Percentiles rank a stretch among this genome's conserved stretches.
Evolutionary conservation across 192 early-diverging fungal species (phyloP).

Genomic region (Coemansia sp.): DNA sequence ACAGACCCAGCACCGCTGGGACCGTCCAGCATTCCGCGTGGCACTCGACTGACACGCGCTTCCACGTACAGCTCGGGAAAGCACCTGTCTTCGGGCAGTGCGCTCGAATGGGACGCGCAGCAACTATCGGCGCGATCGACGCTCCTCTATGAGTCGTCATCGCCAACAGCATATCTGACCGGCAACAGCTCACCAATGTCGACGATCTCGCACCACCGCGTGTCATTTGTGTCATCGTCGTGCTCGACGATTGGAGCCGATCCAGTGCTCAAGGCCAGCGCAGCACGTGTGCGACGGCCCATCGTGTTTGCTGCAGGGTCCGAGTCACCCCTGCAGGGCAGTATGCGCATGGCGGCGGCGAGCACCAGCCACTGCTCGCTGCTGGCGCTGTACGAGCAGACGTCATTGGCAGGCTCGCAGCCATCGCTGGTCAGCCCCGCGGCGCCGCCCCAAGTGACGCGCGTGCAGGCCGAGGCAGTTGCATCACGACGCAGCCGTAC

Average conservation of each 20-base stretch:
- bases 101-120: constrained; percentile 34
- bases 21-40: constrained; percentile 2
- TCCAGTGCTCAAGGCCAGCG: constrained; percentile 12
- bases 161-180: constrained; percentile 5
- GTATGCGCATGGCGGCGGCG: background rate
- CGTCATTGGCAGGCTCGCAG: constrained; percentile 9
- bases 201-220: constrained; percentile 38
- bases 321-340: background rate
- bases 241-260: constrained; percentile 49
- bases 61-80: constrained; percentile 16
- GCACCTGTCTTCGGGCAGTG: constrained; percentile 24
- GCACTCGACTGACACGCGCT: constrained; percentile 4
- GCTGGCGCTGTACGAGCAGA: constrained; percentile 25
- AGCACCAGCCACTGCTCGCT: constrained; percentile 32
- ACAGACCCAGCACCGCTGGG: constrained; percentile 13
- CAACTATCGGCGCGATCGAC: constrained; percentile 34
- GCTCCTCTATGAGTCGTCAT: constrained; percentile 35
- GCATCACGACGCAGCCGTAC: constrained; percentile 12
- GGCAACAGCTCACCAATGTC: constrained; percentile 30
- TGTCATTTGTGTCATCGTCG: constrained; percentile 45
- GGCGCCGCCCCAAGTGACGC: constrained; percentile 46
- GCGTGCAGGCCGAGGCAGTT: constrained; percentile 40
- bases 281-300: constrained; percentile 16
- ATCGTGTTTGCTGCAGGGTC: constrained; percentile 12
- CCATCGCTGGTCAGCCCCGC: constrained; percentile 35